Conservation (phyloP, 1,139 yeast species). For the Kodamaea alishanica region DNA sequence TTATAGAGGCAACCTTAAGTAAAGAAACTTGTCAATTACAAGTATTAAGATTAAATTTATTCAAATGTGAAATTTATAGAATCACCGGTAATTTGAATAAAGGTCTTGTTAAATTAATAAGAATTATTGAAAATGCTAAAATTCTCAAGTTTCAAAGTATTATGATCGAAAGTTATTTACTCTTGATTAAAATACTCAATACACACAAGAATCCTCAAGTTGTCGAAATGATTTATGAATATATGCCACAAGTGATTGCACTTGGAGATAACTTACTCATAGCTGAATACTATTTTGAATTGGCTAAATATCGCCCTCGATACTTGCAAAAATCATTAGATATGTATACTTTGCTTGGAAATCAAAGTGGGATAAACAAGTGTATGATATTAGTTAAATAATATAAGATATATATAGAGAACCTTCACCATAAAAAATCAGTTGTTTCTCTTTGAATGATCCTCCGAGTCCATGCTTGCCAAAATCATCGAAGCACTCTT, state of each 20-base stretch:
- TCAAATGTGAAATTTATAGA: slow-evolving; percentile 41
- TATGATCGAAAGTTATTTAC: slow-evolving; percentile 38
- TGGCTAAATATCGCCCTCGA: slow-evolving; percentile 8
- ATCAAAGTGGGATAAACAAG: slow-evolving; percentile 2
- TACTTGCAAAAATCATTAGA: no score
- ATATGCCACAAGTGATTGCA: slow-evolving; percentile 41
- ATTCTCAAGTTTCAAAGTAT: slow-evolving; percentile 38
- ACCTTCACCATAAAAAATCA: neutral
- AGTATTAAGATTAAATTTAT: slow-evolving; percentile 39
- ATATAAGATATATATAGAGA: neutral
- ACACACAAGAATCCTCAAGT: slow-evolving; percentile 34
- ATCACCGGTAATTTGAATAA: slow-evolving; percentile 36
- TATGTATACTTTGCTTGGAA: slow-evolving; percentile 4
- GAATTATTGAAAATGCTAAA: slow-evolving; percentile 41
- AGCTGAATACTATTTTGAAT: slow-evolving; percentile 36
- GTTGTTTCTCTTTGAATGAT: slow-evolving; percentile 25
- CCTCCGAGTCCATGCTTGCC: slow-evolving; percentile 78
- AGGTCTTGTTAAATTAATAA: slow-evolving; percentile 42
- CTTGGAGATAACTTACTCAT: slow-evolving; percentile 30
- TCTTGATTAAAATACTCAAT: slow-evolving; percentile 37
- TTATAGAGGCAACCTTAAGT: slow-evolving; percentile 27
- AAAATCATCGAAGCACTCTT: slow-evolving; percentile 77
- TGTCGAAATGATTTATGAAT: slow-evolving; percentile 27
- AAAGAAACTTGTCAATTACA: slow-evolving; percentile 26
- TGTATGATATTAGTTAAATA: neutral